Evolutionary conservation across 2,329 filamentous ascomycete species (phyloP), one percentile per base, ranked within the genome.

Genomic region (Diplodia corticola): DNA sequence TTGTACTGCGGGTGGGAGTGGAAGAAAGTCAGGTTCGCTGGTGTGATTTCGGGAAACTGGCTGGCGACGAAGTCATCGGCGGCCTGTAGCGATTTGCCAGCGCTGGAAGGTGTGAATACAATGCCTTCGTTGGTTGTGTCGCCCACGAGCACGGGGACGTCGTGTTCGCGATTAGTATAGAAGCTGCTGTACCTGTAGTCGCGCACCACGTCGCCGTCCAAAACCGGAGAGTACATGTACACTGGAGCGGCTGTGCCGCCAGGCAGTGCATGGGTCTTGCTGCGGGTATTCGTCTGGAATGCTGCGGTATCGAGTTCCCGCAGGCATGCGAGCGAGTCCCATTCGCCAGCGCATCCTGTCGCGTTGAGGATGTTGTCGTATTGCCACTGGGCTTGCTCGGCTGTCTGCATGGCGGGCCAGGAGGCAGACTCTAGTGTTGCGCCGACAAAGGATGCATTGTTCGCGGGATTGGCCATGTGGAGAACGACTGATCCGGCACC

Each of bases 101-200:
- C 70, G 70, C 17, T 78, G 69, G 4, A 76, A 2, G 74, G 71
- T 5, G 77, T 79, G 67, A 81, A 81, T 22, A 68, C 69, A 20
- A 75, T 74, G 1, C 80, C 80, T 63, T 82, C 80, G 64, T 83
- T 75, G 4, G 80, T 81, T n/a, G 79, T 76, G 68, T 80, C 79
- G 22, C 80, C 80, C 61, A 81, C 75, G 28, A 82, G 76, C 7
- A 79, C 73, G 7, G 80, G 80, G 0, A 81, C 73, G 24, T 77
- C 74, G 63, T 81, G 70, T 46, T 79, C 78, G 40, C 76, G 75
- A 5, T 76, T 76, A 15, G 74, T 67, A 15, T 75, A 70, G 53
- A 80, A 72, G 33, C 78, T 71, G 20, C 73, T 73, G 69, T 77
- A 79, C 0, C 78, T 79, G 66, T 76, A 78, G 64, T 80, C 76